These are phyloP conservation scores for Soucietia sequanensis DNA, from an alignment of 805 yeast genomes.

Conservation along the genomic window DNA sequence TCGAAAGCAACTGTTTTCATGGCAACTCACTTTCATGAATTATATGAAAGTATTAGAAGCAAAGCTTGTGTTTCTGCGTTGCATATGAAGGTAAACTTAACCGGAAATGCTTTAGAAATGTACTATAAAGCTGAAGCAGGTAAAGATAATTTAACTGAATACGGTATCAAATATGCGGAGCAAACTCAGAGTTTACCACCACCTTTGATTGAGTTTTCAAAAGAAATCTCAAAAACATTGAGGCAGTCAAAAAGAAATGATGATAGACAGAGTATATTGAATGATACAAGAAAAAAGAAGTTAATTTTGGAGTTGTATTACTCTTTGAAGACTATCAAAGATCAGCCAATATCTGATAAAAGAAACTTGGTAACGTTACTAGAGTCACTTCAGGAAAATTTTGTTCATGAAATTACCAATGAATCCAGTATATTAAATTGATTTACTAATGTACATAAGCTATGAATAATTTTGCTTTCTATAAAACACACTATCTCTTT, in stretches of 20 bases:
- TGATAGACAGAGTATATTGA: too few relatives aligned
- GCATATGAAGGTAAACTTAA: conserved; percentile 31
- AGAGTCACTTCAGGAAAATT: too few relatives aligned
- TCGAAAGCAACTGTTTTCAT: conserved; percentile 34
- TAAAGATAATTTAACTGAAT: conserved; percentile 21
- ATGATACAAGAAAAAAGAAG: too few relatives aligned
- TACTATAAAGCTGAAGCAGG: conserved; percentile 21
- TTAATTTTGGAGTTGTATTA: too few relatives aligned
- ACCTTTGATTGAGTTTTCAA: conserved; percentile 22
- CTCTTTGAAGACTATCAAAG: too few relatives aligned
- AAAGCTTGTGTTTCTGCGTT: conserved; percentile 34
- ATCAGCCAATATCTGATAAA: too few relatives aligned
- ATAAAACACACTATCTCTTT: conserved; percentile 36
- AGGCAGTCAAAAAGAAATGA: conserved; percentile 7
- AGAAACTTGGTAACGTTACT: too few relatives aligned
- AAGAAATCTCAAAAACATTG: conserved; percentile 16
- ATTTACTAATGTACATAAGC: too few relatives aligned
- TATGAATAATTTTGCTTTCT: too few relatives aligned
- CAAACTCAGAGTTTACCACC: conserved; percentile 17
- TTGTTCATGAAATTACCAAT: too few relatives aligned
- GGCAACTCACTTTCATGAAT: conserved; percentile 46
- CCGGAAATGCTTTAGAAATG: conserved; percentile 20
- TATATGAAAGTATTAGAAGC: conserved; percentile 33
- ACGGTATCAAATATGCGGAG: conserved; percentile 26
- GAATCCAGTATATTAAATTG: too few relatives aligned